A percentile compares a stretch with the other conserved stretches of the same genome.
Conservation (phyloP, 331 rosid species). For the Dryas integrifolia region DNA sequence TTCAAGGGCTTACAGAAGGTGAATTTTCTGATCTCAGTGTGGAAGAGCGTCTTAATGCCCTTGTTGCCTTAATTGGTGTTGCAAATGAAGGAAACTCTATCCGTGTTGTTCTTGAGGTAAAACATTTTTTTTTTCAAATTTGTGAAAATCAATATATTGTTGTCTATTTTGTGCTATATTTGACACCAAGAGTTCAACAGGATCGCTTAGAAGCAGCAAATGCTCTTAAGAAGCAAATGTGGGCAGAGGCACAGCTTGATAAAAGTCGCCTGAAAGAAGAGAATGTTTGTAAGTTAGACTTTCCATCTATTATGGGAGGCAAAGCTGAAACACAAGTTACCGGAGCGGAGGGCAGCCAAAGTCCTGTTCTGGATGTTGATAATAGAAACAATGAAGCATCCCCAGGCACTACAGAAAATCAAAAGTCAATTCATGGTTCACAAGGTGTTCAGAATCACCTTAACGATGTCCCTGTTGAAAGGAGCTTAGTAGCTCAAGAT, state of each 20-base stretch:
- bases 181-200: slow-evolving; percentile 48
- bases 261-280: slow-evolving; percentile 88
- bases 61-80: slow-evolving; percentile 74
- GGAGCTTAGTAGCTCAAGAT: slow-evolving; percentile 53
- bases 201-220: slow-evolving; percentile 98
- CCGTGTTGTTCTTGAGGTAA: slow-evolving; percentile 94
- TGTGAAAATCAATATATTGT: slow-evolving; percentile 1
- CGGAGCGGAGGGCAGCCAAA: slow-evolving; percentile 66
- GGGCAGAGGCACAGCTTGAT: slow-evolving; percentile 97
- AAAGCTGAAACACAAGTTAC: slow-evolving; percentile 61
- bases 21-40: slow-evolving; percentile 92
- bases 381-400: slow-evolving; percentile 55
- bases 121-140: background rate
- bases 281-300: slow-evolving; percentile 51
- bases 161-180: slow-evolving; percentile 22
- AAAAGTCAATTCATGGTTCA: slow-evolving; percentile 40
- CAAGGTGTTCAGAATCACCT: slow-evolving; percentile 37
- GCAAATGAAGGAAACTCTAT: slow-evolving; percentile 98
- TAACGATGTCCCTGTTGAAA: slow-evolving; percentile 47
- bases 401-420: slow-evolving; percentile 64
- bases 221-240: slow-evolving; percentile 98
- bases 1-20: slow-evolving; percentile 93
- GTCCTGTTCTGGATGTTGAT: slow-evolving; percentile 70
- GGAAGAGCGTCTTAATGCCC: slow-evolving; percentile 92
- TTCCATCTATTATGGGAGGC: slow-evolving; percentile 47